Evolutionary conservation across 176 grass and related monocot species (phyloP).

Genomic region (Elaeis guineensis): DNA sequence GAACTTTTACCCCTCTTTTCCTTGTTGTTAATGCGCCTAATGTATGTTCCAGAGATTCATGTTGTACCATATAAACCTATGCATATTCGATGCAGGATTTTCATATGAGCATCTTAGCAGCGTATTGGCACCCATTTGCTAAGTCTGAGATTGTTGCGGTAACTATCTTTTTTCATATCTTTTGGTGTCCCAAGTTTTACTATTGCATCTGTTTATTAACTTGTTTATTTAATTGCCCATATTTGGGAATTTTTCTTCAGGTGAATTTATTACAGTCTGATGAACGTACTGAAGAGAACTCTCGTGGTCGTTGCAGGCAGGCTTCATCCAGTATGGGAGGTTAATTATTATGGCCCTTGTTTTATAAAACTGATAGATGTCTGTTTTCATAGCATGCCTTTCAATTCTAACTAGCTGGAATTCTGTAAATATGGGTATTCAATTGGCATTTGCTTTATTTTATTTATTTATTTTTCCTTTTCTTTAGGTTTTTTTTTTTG

Average conservation of each 20-base stretch:
- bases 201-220: neutral
- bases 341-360: neutral
- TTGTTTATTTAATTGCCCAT: neutral
- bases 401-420: too few species aligned
- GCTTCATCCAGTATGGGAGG: neutral
- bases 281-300: neutral
- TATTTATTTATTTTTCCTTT: too few species aligned
- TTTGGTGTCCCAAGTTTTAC: too few species aligned
- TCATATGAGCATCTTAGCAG: constrained; percentile 19
- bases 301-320: neutral
- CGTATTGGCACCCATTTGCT: constrained; percentile 9
- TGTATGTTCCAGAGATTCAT: too few species aligned
- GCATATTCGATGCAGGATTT: constrained; percentile 2
- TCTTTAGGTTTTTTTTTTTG: too few species aligned
- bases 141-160: constrained; percentile 18
- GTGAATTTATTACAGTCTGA: constrained; percentile 8
- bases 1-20: too few species aligned
- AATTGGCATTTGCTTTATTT: too few species aligned
- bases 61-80: neutral
- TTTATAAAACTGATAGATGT: too few species aligned
- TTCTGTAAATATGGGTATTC: too few species aligned
- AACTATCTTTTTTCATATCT: too few species aligned
- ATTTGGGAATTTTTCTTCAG: neutral
- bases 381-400: too few species aligned
- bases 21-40: too few species aligned